Base-by-base conservation (phyloP, 352 stramenopile genomes). In the Bremia lactucae region DNA sequence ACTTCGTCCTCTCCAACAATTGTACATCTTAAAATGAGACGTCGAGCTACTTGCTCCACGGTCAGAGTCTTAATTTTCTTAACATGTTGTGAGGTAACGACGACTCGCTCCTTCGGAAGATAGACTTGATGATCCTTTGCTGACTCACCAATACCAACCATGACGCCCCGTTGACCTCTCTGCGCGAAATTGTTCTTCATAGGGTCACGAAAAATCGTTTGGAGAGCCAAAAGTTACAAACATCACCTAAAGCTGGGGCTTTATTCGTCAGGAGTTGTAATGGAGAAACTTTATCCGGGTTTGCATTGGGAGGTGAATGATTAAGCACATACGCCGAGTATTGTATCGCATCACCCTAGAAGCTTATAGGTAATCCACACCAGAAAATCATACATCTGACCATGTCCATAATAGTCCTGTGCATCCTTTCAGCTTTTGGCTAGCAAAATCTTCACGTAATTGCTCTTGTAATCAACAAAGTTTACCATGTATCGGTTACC, bases 251-350 rank as follows among this genome's bases (percentile, higher is more conserved):
- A n/a, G n/a, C 4, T n/a, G 40, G 42, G 8, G 28, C 31, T 10
- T 36, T 13, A 4, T 22, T 42, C n/a, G 42, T 46, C 24, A 47
- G 28, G 6, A 59, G 11, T 24, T 59, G 19, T 3, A 59, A n/a
- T 9, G 42, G 34, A 20, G 20, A 52, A 15, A 7, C 33, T 13
- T 36, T 13, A 4, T 22, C 36, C 5, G 28, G 18, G 16, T 65
- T 69, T 0, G 54, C 26, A 3, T 35, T 42, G 2, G 45, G 59
- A 3, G 46, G 42, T 25, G 36, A 52, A 0, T 50, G 14, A 16
- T 65, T 70, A 2, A 65, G 23, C 1, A 70, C 35, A 37, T 63
- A 62, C 3, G 33, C 36, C 0, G 47, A 54, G 19, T 65, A 63
- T 25, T 68, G 31, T 0, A 43, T 46, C 0, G 59, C n/a, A n/a